Percentiles rank a stretch among this genome's conserved stretches.
phyloP scores from a whole-genome alignment of 352 stramenopile genomes.

The Phytopythium oedochilum region DNA sequence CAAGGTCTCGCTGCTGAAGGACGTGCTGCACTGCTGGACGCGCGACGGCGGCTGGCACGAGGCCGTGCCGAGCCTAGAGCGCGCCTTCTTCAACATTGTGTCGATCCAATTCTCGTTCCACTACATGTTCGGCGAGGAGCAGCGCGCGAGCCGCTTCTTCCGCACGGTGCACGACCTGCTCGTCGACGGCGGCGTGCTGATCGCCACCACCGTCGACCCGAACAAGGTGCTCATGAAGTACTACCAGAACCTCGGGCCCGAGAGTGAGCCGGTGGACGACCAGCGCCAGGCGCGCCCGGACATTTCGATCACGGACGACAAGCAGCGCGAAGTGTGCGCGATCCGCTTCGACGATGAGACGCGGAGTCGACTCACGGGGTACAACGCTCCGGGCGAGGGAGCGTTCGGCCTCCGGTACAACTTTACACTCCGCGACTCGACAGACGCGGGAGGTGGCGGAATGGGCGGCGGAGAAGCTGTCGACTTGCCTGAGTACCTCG shows the following conservation, averaged over 20 bases:
- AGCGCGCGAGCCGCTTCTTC: conserved; percentile 92
- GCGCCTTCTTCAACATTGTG: conserved; percentile 92
- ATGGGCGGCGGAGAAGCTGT: conserved; percentile 63
- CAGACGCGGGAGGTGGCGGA: conserved; percentile 24
- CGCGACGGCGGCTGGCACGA: conserved; percentile 54
- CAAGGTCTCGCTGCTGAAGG: conserved; percentile 55
- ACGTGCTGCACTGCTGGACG: conserved; percentile 71
- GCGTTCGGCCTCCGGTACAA: conserved; percentile 88
- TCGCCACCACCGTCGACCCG: conserved; percentile 97
- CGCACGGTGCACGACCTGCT: conserved; percentile 91
- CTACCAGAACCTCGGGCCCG: conserved; percentile 52
- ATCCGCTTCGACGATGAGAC: conserved; percentile 70
- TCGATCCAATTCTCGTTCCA: conserved; percentile 99
- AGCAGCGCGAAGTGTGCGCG: conserved; percentile 72
- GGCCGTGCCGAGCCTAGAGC: conserved; percentile 32
- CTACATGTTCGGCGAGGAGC: conserved; percentile 97
- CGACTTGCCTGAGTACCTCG: conserved; percentile 88
- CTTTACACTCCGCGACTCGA: conserved; percentile 83
- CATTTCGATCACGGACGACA: conserved; percentile 65
- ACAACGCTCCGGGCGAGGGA: conserved; percentile 28
- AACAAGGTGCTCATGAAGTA: conserved; percentile 88
- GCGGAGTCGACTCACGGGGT: conserved; percentile 36
- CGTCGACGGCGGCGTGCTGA: conserved; percentile 91
- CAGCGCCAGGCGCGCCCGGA: conserved; percentile 22
- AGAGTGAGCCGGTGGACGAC: conserved; percentile 9